A percentile compares a stretch with the other conserved stretches of the same genome.
These are phyloP conservation scores for Coprinellus micaceus DNA, from an alignment of 768 basidiomycete genomes.

Conservation along the genomic window DNA sequence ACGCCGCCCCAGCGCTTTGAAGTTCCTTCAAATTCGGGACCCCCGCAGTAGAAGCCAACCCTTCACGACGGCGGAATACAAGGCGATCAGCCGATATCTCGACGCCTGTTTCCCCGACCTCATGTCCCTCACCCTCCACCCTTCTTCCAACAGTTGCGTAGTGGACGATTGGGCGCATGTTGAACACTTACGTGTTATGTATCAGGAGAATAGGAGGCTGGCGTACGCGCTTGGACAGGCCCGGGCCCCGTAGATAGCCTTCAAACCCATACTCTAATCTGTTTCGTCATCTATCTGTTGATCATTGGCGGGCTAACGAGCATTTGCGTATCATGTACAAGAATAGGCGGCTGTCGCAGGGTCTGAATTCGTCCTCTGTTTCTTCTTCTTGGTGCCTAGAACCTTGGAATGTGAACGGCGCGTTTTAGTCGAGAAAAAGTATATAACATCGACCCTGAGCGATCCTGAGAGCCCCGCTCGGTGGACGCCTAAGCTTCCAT, in stretches of 20 bases:
- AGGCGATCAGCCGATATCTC: not conserved
- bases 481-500: not conserved
- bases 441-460: not conserved
- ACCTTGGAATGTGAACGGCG: no score
- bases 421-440: no score
- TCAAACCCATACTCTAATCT: no score
- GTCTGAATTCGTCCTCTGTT: no score
- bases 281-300: no score
- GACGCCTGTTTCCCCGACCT: slow-evolving; percentile 4
- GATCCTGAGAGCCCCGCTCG: not conserved
- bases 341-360: no score
- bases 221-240: not conserved
- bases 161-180: not conserved
- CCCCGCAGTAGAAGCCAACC: not conserved
- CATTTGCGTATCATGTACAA: no score
- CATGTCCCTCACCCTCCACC: not conserved
- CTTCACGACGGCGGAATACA: not conserved
- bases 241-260: not conserved
- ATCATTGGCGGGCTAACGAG: no score
- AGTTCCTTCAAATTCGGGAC: not conserved
- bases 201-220: not conserved
- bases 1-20: not conserved
- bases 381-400: no score
- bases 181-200: not conserved
- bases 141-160: not conserved